Percentiles rank a stretch among this genome's conserved stretches.
Evolutionary conservation across 345 rosid species (phyloP).

Genomic region (Pistacia integerrima): DNA sequence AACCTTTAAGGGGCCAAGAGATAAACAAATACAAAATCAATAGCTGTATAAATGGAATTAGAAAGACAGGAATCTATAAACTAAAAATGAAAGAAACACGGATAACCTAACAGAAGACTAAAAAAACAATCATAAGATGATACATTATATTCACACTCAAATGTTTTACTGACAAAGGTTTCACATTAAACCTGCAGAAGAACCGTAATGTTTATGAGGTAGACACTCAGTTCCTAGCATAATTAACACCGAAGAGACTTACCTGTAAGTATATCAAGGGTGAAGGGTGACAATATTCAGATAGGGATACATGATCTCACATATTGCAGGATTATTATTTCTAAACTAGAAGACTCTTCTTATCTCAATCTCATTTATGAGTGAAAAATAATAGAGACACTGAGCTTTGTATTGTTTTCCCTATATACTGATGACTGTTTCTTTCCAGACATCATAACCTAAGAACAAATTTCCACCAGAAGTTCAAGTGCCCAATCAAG

Average conservation of each 20-base stretch:
- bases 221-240: neutral
- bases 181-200: neutral
- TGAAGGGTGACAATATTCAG: neutral
- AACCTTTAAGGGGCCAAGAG: constrained; percentile 45
- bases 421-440: neutral
- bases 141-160: neutral
- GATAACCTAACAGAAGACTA: neutral
- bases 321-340: neutral
- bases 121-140: neutral
- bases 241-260: no score
- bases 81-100: neutral
- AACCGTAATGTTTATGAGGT: neutral
- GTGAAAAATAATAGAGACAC: neutral
- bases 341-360: neutral
- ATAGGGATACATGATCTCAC: neutral
- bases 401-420: neutral
- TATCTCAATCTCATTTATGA: neutral
- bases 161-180: neutral
- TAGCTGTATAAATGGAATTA: constrained; percentile 4
- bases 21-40: constrained; percentile 7
- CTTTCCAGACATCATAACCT: neutral
- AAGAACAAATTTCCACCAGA: neutral
- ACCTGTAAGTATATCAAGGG: no score
- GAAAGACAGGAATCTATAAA: neutral
- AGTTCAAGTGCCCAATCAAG: neutral